Conservation (phyloP, 2,329 filamentous ascomycete genomes). For the Annulohypoxylon truncatum region DNA sequence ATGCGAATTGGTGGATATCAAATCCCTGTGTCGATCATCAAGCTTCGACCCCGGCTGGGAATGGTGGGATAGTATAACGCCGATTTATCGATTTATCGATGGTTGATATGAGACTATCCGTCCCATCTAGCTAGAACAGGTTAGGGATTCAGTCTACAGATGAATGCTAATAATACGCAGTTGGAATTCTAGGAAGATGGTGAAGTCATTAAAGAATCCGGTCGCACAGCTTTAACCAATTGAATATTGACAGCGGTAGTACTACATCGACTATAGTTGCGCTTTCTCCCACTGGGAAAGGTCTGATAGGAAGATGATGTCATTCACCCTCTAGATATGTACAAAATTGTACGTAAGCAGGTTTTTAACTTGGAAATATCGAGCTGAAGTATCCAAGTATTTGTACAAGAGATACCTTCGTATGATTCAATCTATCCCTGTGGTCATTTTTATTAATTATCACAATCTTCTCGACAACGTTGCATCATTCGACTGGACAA, state of each 20-base stretch:
- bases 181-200: constrained; percentile 21
- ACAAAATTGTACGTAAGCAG: constrained; percentile 11
- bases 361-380: constrained; percentile 3
- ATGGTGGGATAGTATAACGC: constrained; percentile 30
- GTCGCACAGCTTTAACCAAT: constrained; percentile 26
- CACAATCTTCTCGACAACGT: constrained; percentile 18
- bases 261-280: constrained; percentile 8
- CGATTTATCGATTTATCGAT: constrained; percentile 24
- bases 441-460: constrained; percentile 4
- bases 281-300: constrained; percentile 17
- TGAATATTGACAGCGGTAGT: background rate
- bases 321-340: constrained; percentile 5
- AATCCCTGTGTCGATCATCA: constrained; percentile 44
- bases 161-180: constrained; percentile 1
- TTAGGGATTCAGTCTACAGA: constrained; percentile 14
- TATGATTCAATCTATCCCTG: constrained; percentile 1
- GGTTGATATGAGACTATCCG: constrained; percentile 25
- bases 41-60: constrained; percentile 31
- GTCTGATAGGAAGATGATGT: constrained; percentile 20
- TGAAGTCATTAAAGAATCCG: constrained; percentile 33
- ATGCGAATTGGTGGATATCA: constrained; percentile 23
- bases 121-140: constrained; percentile 19
- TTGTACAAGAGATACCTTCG: background rate
- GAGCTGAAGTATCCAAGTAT: background rate
- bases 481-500: constrained; percentile 28